These are phyloP conservation scores for Insectozyma bohioensis DNA, from an alignment of 1,139 yeast genomes.

Conservation along the genomic window DNA sequence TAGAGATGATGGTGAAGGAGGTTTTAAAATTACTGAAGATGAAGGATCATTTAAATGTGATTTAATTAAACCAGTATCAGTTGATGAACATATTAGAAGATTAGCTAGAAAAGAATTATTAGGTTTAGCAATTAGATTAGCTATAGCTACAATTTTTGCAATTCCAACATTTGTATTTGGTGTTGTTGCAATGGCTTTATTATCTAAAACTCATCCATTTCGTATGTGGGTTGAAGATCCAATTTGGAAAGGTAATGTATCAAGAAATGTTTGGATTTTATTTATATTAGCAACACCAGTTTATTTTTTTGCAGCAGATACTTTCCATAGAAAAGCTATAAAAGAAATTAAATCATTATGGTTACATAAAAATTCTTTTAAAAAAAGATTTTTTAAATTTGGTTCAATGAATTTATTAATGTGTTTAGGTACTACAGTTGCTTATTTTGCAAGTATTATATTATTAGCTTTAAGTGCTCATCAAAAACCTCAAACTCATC, in stretches of 20 bases:
- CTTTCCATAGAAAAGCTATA: conserved; percentile 66
- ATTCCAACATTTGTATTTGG: conserved; percentile 73
- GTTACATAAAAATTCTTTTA: conserved; percentile 56
- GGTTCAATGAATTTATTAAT: conserved; percentile 78
- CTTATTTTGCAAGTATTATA: conserved; percentile 68
- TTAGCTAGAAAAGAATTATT: conserved; percentile 51
- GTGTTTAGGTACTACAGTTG: conserved; percentile 70
- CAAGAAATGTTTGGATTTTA: conserved; percentile 65
- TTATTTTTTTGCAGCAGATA: conserved; percentile 71
- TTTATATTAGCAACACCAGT: conserved; percentile 69
- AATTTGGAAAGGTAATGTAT: conserved; percentile 62
- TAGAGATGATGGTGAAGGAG: conserved; percentile 17
- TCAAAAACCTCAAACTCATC: conserved; percentile 23
- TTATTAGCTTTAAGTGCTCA: conserved; percentile 52
- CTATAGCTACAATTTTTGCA: conserved; percentile 51
- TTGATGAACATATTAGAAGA: conserved; percentile 62
- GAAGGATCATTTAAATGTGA: conserved; percentile 47
- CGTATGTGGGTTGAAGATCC: conserved; percentile 60
- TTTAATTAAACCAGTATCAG: conserved; percentile 56
- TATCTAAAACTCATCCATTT: conserved; percentile 43
- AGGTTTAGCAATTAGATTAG: conserved; percentile 47
- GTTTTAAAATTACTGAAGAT: conserved; percentile 21
- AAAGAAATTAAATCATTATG: conserved; percentile 59
- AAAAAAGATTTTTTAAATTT: conserved; percentile 58
- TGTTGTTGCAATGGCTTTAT: conserved; percentile 63